Conservation (phyloP, 2,329 filamentous ascomycete species). For the Pseudogymnoascus sp. region DNA sequence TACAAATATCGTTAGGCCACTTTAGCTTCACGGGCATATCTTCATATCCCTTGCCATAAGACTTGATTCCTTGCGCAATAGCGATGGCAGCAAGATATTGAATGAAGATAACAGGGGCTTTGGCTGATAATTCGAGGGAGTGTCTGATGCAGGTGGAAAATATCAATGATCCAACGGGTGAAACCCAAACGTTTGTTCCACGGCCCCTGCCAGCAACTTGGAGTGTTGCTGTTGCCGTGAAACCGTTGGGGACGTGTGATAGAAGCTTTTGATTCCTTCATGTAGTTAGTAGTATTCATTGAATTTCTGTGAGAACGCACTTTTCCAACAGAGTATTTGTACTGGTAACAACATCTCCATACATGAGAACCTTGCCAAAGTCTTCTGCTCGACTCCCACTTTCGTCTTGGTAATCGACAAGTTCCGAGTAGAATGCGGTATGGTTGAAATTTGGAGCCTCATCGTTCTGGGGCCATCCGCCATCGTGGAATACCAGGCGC, state of each 20-base stretch:
- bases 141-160: conserved; percentile 87
- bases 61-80: conserved; percentile 72
- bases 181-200: conserved; percentile 90
- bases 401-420: conserved; percentile 55
- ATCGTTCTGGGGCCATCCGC: conserved; percentile 57
- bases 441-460: conserved; percentile 85
- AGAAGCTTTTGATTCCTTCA: conserved; percentile 69
- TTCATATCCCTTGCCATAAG: conserved; percentile 69
- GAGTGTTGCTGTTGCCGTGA: conserved; percentile 77
- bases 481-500: conserved; percentile 64
- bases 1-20: conserved; percentile 95
- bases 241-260: conserved; percentile 70
- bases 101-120: conserved; percentile 80
- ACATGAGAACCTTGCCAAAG: conserved; percentile 74
- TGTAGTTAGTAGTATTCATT: conserved; percentile 6
- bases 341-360: conserved; percentile 86
- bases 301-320: conserved; percentile 35
- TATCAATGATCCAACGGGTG: conserved; percentile 75
- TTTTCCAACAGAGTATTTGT: conserved; percentile 92
- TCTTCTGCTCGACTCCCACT: conserved; percentile 48
- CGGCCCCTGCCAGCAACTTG: conserved; percentile 84
- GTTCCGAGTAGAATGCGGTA: conserved; percentile 63
- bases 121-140: conserved; percentile 60
- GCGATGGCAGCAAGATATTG: conserved; percentile 90
- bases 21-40: conserved; percentile 78